Evolutionary conservation across 306 rosid species (phyloP).

Genomic region (Cicer chorassanicum): DNA sequence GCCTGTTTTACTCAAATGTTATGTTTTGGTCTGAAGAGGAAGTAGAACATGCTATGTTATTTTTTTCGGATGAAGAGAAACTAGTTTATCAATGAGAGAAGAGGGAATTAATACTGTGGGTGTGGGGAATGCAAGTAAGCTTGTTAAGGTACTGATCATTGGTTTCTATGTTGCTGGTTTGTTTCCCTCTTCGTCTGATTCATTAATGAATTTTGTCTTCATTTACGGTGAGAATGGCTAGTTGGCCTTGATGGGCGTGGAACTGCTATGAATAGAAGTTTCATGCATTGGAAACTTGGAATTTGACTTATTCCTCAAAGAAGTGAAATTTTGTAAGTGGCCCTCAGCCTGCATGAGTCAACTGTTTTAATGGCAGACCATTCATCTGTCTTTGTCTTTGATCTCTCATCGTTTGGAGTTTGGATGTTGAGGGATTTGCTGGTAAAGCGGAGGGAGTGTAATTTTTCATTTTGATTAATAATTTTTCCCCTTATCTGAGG

Average conservation of each 20-base stretch:
- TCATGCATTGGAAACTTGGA: slow-evolving; percentile 16
- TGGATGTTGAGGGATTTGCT: background rate
- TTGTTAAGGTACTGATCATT: slow-evolving; percentile 15
- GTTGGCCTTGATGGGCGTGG: background rate
- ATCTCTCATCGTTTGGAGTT: slow-evolving; percentile 1
- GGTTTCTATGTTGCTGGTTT: background rate
- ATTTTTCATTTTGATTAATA: slow-evolving; percentile 17
- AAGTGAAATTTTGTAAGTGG: slow-evolving; percentile 7
- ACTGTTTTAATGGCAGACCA: slow-evolving; percentile 7
- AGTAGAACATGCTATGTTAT: slow-evolving; percentile 24
- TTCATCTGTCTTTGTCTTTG: slow-evolving; percentile 17
- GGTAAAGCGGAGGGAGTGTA: background rate
- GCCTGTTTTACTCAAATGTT: background rate
- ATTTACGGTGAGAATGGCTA: slow-evolving; percentile 5
- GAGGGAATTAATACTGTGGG: slow-evolving; percentile 17
- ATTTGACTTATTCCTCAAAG: background rate
- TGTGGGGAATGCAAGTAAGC: background rate
- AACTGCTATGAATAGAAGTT: slow-evolving; percentile 17
- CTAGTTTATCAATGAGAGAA: slow-evolving; percentile 10
- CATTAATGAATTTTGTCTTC: background rate
- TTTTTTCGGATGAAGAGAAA: slow-evolving; percentile 5
- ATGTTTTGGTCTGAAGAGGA: background rate
- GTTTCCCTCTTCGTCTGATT: background rate
- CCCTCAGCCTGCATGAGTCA: slow-evolving; percentile 8
- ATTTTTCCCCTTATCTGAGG: slow-evolving; percentile 6